Evolutionary conservation across 257 asterid genomes (phyloP).

Genomic region (Solanum okadae): DNA sequence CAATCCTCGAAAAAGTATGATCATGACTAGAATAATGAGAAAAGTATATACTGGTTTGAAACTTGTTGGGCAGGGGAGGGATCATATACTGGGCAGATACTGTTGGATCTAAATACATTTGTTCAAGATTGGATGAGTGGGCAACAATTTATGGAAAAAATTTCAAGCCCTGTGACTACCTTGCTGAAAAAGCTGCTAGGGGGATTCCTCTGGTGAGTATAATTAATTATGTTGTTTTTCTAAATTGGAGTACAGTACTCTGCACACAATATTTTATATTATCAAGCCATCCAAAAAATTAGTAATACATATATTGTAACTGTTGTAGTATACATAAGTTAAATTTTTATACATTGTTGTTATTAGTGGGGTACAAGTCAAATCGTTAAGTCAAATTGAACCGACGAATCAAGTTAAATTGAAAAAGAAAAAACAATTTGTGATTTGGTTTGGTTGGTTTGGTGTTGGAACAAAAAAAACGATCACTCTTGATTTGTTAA

Average conservation of each 20-base stretch:
- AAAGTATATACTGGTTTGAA: neutral
- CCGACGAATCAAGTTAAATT: no score
- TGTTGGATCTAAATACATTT: conserved; percentile 77
- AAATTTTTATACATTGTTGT: neutral
- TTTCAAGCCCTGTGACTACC: conserved; percentile 80
- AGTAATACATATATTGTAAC: neutral
- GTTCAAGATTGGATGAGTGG: conserved; percentile 79
- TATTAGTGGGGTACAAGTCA: no score
- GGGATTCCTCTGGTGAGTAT: conserved; percentile 80
- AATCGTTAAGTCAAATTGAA: no score
- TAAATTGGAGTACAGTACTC: neutral
- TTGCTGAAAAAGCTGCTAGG: conserved; percentile 72
- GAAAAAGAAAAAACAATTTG: no score
- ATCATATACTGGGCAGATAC: conserved; percentile 87
- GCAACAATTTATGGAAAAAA: conserved; percentile 55
- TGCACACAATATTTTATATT: neutral
- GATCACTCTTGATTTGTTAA: neutral
- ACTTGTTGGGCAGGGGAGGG: conserved; percentile 66
- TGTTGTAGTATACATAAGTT: neutral
- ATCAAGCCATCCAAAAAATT: neutral
- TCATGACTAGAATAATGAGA: neutral
- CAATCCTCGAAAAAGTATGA: neutral
- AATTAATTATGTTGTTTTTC: neutral
- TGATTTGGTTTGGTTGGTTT: no score
- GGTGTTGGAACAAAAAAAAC: neutral